Evolutionary conservation across 1,139 yeast species (phyloP).

Genomic region (Geotrichum histeridarum): DNA sequence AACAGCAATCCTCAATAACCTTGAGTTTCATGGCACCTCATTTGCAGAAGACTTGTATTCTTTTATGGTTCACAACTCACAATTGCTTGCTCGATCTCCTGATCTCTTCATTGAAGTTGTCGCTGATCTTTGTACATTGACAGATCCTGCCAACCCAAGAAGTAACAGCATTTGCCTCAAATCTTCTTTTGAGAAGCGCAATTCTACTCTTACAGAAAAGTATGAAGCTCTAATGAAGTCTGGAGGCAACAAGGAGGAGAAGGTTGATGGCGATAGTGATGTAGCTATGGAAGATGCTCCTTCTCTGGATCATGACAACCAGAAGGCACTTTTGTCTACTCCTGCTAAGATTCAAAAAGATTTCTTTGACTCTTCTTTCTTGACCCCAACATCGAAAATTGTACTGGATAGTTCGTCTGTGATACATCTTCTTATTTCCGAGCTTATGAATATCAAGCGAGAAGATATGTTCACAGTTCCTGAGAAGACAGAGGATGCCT

Average conservation of each 20-base stretch:
- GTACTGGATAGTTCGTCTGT: slow-evolving; percentile 46
- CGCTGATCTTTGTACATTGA: slow-evolving; percentile 36
- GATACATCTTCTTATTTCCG: slow-evolving; percentile 55
- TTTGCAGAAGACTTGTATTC: slow-evolving; percentile 43
- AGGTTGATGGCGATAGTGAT: slow-evolving; percentile 17
- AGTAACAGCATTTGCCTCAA: slow-evolving; percentile 34
- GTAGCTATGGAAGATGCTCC: slow-evolving; percentile 20
- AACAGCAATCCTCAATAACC: slow-evolving; percentile 36
- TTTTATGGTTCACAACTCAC: slow-evolving; percentile 52
- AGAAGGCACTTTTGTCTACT: neutral
- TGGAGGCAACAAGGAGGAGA: slow-evolving; percentile 14
- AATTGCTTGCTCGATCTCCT: slow-evolving; percentile 57
- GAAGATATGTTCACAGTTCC: slow-evolving; percentile 32
- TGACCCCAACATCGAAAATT: slow-evolving; percentile 5
- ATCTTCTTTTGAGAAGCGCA: slow-evolving; percentile 16
- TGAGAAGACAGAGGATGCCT: slow-evolving; percentile 25
- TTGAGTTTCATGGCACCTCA: slow-evolving; percentile 36
- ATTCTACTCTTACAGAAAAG: slow-evolving; percentile 16
- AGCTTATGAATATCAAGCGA: slow-evolving; percentile 48
- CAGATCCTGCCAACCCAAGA: slow-evolving; percentile 27
- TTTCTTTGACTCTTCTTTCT: neutral
- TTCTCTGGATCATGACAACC: neutral
- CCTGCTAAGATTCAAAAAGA: slow-evolving; percentile 1
- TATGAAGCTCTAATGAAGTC: slow-evolving; percentile 10
- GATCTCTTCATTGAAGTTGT: slow-evolving; percentile 51